Base-by-base conservation (phyloP, 495 filamentous ascomycete species). In the Tricharina praecox region DNA sequence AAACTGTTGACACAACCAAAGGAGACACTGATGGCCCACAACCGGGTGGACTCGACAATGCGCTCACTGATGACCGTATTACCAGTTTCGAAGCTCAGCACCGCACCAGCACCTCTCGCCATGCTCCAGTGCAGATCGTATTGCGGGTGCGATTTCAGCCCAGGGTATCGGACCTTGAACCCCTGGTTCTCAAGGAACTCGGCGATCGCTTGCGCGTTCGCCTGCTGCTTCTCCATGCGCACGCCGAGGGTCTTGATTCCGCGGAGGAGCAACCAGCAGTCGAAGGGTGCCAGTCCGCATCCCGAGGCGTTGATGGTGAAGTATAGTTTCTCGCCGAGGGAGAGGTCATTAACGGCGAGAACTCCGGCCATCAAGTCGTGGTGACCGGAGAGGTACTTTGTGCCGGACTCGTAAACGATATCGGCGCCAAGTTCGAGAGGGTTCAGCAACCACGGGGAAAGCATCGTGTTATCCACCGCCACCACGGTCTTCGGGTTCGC, bases 321-420 rank as follows among this genome's bases (percentile, higher is more conserved):
- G 68, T 80, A 96, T 59, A 97, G 76, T 58, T 80, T 82, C 53
- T 96, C 84, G 41, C 83, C 90, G 24, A 96, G 65, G 5, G 71
- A 64, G 4, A 73, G 61, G 59, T 88, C 79, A 58, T 93, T 93
- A 62, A 86, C 76, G 4, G 85, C 92, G 50, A 97, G 76, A 25
- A 97, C 84, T 43, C 90, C 90, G 4, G 90, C 92, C 90, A 97
- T 96, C 64, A 97, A 75, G 65, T 97, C 90, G 70, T 97, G 90
- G 63, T 97, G 90, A 13, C 90, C 90, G 0, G 87, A 95, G 19
- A 97, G 75, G 61, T 97, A 97, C 58, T 97, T 97, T 1, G 90
- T 97, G 24, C 90, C 90, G 43, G 80, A 86, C 70, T 97, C 90
- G 65, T 96, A 97, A 18, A 92, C 84, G 52, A 96, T 82, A 59